Percentiles rank a stretch among this genome's conserved stretches.
Evolutionary conservation across 441 rosid genomes (phyloP).

Genomic region (Sinapis alba): DNA sequence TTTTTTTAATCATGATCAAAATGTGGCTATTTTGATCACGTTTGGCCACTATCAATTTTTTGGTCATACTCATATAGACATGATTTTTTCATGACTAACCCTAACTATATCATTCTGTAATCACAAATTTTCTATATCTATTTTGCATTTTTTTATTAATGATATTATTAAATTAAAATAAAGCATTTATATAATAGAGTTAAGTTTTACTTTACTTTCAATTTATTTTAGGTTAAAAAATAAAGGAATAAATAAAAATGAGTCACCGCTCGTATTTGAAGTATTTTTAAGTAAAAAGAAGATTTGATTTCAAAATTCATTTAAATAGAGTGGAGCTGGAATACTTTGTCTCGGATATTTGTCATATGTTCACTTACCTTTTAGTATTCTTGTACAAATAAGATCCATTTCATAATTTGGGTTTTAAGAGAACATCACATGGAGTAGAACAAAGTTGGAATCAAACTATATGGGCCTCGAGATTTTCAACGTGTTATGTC

Average conservation of each 20-base stretch:
- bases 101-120: too few species aligned
- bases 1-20: too few species aligned
- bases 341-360: too few species aligned
- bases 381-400: neutral
- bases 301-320: too few species aligned
- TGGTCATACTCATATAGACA: too few species aligned
- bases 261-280: neutral
- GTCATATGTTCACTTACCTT: too few species aligned
- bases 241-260: neutral
- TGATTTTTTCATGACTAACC: too few species aligned
- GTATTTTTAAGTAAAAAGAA: neutral
- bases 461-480: conserved; percentile 3
- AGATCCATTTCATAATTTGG: conserved; percentile 5
- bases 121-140: neutral
- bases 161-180: too few species aligned
- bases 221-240: neutral
- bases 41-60: too few species aligned
- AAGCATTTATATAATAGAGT: neutral
- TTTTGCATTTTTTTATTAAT: too few species aligned
- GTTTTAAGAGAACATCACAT: neutral
- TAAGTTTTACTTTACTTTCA: neutral
- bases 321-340: too few species aligned
- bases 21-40: too few species aligned
- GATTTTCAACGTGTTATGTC: neutral
- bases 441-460: neutral